These are phyloP conservation scores for Beauveria brongniartii DNA, from an alignment of 2,329 filamentous ascomycete genomes.

Conservation along the genomic window DNA sequence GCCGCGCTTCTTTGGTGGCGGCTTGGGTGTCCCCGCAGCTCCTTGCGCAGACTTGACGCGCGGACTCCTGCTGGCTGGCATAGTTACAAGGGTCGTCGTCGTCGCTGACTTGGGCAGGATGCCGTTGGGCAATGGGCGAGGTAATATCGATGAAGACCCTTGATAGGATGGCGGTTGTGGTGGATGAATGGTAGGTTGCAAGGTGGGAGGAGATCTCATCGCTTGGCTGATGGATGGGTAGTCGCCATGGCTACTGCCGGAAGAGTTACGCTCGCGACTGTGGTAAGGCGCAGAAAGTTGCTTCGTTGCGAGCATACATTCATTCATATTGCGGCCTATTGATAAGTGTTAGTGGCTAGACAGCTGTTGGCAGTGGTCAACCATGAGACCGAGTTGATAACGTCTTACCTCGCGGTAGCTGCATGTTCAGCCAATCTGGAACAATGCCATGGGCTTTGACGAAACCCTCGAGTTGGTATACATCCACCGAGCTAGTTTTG, in stretches of 20 bases:
- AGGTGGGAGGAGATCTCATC: constrained; percentile 5
- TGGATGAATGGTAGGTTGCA: constrained; percentile 16
- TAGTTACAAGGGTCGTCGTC: not conserved
- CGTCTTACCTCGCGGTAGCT: constrained; percentile 36
- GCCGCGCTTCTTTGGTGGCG: constrained; percentile 33
- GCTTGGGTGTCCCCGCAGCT: constrained; percentile 1
- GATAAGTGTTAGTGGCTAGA: constrained; percentile 9
- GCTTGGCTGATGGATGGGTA: not conserved
- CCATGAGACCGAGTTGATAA: not conserved
- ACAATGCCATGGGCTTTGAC: constrained; percentile 33
- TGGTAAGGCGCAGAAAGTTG: constrained; percentile 26
- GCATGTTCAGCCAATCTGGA: constrained; percentile 40
- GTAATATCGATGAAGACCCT: not conserved
- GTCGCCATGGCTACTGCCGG: constrained; percentile 8
- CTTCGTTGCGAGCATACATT: constrained; percentile 35
- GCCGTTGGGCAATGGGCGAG: constrained; percentile 10
- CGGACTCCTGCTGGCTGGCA: not conserved
- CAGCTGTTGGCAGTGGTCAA: too few species aligned
- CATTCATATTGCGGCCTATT: constrained; percentile 38
- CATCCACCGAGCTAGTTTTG: constrained; percentile 44
- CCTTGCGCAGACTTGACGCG: not conserved
- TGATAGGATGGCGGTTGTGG: constrained; percentile 3
- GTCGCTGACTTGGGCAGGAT: not conserved
- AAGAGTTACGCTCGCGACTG: constrained; percentile 20
- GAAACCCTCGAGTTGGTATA: constrained; percentile 38